Base-by-base conservation (phyloP, 257 asterid genomes). In the Primulina huaijiensis region DNA sequence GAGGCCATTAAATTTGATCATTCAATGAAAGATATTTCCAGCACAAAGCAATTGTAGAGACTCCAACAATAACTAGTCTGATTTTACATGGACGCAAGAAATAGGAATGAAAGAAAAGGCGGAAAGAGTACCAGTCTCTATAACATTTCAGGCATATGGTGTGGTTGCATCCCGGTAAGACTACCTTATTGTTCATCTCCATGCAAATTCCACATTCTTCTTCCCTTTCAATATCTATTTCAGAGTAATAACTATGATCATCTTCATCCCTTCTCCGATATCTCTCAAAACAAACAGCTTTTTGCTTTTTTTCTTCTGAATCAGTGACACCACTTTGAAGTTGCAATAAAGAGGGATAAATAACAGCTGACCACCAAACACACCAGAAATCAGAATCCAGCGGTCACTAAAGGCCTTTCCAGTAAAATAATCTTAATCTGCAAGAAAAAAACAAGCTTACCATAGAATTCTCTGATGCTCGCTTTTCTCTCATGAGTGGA, bases 141-240 rank as follows among this genome's bases (percentile, higher is more conserved):
- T 90, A 93, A 88, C 99, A 93, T 83, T 88, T 90, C 78, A 89
- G 74, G 84, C 99, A 93, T 87, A 93, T 77, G 79, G 88, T 85
- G 38, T 90, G 99, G 70, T 80, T 86, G 80, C 97, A 93, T 76
- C 79, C 83, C 12, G 99, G 97, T 83, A 93, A 80, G 76, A 93
- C 99, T 38, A 90, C 82, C 81, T 93, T 93, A 74, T 84, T 79
- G 57, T 87, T 87, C 71, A 75, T 76, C 87, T 93, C 97, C 97
- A 93, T 86, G 87, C 99, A 93, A 74, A 94, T 91, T 67, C 96
- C 97, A 78, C 99, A 94, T 81, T 94, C 99, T 33, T 89, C 96
- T 72, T 93, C 99, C 84, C 96, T 82, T 77, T 93, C 97, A 64
- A 74, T 80, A 72, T 93, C 97, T 29, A 78, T 67, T 50, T 93